Percentiles rank a stretch among this genome's conserved stretches.
These are phyloP conservation scores for Vitis hybrid DNA, from an alignment of 177 flowering plant species.

Conservation along the genomic window DNA sequence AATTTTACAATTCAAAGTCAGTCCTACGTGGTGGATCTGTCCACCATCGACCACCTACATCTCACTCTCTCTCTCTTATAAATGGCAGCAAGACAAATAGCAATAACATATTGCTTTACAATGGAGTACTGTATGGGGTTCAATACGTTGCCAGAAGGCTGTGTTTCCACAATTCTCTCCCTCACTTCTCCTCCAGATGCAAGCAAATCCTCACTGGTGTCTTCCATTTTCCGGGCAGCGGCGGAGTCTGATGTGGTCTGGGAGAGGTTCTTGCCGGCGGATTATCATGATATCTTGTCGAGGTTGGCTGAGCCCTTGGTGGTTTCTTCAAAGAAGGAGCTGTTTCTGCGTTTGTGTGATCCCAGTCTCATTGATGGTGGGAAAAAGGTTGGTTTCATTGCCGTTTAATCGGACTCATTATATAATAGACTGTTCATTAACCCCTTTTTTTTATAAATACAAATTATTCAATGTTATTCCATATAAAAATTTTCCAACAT, in stretches of 20 bases:
- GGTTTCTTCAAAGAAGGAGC: constrained; percentile 47
- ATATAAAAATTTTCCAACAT: too few species aligned
- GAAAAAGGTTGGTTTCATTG: constrained; percentile 30
- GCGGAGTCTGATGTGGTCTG: constrained; percentile 46
- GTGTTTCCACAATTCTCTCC: constrained; percentile 37
- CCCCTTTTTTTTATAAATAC: too few species aligned
- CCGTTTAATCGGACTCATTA: too few species aligned
- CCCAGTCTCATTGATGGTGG: constrained; percentile 48
- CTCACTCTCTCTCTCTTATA: too few species aligned
- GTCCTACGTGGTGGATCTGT: too few species aligned
- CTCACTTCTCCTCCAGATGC: constrained; percentile 49
- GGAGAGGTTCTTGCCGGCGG: constrained; percentile 55
- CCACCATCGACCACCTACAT: too few species aligned
- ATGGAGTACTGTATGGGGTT: not conserved
- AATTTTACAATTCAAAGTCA: too few species aligned
- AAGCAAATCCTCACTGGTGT: constrained; percentile 30
- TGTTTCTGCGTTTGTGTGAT: constrained; percentile 39
- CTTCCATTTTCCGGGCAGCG: constrained; percentile 27
- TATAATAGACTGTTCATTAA: too few species aligned
- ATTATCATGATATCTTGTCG: constrained; percentile 34
- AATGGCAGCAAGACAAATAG: too few species aligned
- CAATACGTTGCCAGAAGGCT: constrained; percentile 45
- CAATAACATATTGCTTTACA: too few species aligned
- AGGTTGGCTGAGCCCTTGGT: constrained; percentile 13
- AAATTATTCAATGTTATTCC: too few species aligned